These are phyloP conservation scores for Gypsophila paniculata DNA, from an alignment of 179 eudicot genomes.

Conservation along the genomic window DNA sequence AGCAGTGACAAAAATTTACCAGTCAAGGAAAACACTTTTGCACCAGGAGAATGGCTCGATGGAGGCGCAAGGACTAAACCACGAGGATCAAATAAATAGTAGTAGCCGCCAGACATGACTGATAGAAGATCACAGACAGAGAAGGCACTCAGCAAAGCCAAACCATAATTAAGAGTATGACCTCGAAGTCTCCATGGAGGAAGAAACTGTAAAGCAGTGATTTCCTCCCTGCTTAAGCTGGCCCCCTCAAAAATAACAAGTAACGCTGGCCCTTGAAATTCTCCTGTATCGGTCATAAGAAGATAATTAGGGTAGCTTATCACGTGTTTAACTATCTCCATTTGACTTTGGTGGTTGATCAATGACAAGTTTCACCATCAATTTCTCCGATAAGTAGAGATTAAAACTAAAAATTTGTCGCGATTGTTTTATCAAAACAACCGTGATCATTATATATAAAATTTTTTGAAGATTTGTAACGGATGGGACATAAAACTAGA, in stretches of 20 bases:
- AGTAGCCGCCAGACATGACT: slow-evolving; percentile 76
- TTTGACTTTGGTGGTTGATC: background rate
- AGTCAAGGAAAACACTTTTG: slow-evolving; percentile 76
- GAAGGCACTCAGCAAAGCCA: slow-evolving; percentile 80
- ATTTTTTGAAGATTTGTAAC: background rate
- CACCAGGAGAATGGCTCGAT: slow-evolving; percentile 70
- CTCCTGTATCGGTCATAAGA: slow-evolving; percentile 49
- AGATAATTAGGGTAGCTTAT: background rate
- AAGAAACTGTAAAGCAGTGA: slow-evolving; percentile 80
- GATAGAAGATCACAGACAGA: slow-evolving; percentile 78
- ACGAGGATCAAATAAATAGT: slow-evolving; percentile 90
- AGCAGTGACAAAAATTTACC: slow-evolving; percentile 45
- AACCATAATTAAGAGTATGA: slow-evolving; percentile 82
- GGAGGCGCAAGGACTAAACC: slow-evolving; percentile 74
- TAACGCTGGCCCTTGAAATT: slow-evolving; percentile 95
- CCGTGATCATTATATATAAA: no score
- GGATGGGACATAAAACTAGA: no score
- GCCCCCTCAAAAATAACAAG: slow-evolving; percentile 82
- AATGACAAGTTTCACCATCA: background rate
- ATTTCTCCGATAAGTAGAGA: background rate
- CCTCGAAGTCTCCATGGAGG: slow-evolving; percentile 96
- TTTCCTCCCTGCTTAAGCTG: slow-evolving; percentile 82
- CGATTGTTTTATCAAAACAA: background rate
- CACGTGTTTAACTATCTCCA: background rate
- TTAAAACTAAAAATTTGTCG: background rate